Percentiles rank a stretch among this genome's conserved stretches.
Conservation (phyloP, 768 basidiomycete species). For the Suillus lakei region DNA sequence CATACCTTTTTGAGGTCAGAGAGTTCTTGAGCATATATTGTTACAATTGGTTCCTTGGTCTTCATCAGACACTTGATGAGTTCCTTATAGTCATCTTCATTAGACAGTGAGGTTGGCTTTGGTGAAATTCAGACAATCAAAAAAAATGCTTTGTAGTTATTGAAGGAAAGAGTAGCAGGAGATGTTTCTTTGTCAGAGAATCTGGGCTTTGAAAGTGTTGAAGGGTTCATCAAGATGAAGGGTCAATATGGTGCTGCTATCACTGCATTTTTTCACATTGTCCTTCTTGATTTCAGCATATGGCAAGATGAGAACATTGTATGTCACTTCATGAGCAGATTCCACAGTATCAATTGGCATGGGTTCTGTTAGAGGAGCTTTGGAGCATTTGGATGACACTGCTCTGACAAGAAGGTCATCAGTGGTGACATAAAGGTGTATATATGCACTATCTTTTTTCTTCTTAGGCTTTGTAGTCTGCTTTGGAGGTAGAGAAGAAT, state of each 20-base stretch:
- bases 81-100: constrained; percentile 6
- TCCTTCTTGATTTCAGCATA: not conserved
- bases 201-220: constrained; percentile 5
- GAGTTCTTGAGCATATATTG: not conserved
- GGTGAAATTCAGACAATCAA: not conserved
- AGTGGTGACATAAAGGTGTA: not conserved
- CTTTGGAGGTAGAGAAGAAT: not conserved
- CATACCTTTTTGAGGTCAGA: constrained; percentile 1
- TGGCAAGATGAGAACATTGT: not conserved
- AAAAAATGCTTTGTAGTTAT: constrained; percentile 1
- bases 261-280: not conserved
- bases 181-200: not conserved
- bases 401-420: not conserved
- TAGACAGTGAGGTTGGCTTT: not conserved
- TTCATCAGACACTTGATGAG: not conserved
- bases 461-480: not conserved
- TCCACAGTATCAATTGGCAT: not conserved
- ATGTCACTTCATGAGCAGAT: not conserved
- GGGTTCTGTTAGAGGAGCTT: not conserved
- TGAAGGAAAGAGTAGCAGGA: not conserved
- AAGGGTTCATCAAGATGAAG: not conserved
- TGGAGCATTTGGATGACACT: too few species aligned
- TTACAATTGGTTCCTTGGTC: not conserved
- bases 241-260: not conserved
- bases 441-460: not conserved